Percentiles rank a stretch among this genome's conserved stretches.
Conservation (phyloP, 192 early-diverging fungal species). For the Coemansia umbellata region DNA sequence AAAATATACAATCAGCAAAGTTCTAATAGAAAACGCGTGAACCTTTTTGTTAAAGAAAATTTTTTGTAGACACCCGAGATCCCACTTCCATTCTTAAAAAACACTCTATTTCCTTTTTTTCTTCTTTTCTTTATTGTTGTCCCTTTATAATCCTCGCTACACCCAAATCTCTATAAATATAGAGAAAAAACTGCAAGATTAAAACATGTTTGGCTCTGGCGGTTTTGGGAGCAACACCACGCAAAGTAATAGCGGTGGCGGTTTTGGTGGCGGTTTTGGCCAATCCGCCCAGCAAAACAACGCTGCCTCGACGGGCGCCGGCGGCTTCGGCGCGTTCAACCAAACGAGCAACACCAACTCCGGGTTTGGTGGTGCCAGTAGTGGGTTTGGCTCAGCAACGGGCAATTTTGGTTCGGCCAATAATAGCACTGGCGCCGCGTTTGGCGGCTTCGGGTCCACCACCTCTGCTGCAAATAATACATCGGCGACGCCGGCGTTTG, state of each 20-base stretch:
- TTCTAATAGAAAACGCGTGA: too few species aligned
- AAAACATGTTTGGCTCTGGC: conserved; percentile 41
- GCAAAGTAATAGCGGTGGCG: neutral
- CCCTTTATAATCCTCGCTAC: too few species aligned
- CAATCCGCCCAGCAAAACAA: conserved; percentile 14
- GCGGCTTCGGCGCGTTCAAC: conserved; percentile 21
- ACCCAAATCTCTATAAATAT: neutral
- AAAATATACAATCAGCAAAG: too few species aligned
- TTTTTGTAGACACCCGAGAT: too few species aligned
- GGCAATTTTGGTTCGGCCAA: conserved; percentile 20
- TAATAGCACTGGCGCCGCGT: conserved; percentile 10
- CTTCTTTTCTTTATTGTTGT: too few species aligned
- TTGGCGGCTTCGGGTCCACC: conserved; percentile 44
- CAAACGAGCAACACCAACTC: conserved; percentile 3
- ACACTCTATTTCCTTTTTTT: too few species aligned
- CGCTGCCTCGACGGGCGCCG: conserved; percentile 9
- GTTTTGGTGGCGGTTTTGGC: conserved; percentile 31
- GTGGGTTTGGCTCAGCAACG: conserved; percentile 16
- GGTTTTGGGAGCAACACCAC: conserved; percentile 6
- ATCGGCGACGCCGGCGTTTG: conserved; percentile 12
- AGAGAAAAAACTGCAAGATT: too few species aligned
- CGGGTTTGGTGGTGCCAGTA: conserved; percentile 16
- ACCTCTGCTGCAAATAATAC: conserved; percentile 48
- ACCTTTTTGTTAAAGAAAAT: too few species aligned
- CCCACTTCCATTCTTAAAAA: too few species aligned